These are phyloP conservation scores for Lippia alba DNA, from an alignment of 305 asterid species.

Conservation along the genomic window DNA sequence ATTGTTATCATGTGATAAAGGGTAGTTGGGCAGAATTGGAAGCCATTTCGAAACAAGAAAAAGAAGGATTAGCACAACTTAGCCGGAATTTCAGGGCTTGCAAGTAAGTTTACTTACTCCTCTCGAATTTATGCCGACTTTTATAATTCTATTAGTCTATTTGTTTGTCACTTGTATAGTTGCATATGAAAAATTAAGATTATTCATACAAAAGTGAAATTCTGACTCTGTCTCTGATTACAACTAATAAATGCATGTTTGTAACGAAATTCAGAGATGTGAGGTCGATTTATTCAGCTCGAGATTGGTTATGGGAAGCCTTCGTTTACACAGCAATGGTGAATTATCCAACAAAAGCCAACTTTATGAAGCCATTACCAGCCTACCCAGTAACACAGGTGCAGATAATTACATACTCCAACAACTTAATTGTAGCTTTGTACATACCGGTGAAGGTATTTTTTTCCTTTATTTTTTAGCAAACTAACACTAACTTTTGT, in stretches of 20 bases:
- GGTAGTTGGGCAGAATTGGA: constrained; percentile 73
- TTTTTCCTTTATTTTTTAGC: neutral
- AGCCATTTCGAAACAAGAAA: constrained; percentile 39
- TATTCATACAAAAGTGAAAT: no score
- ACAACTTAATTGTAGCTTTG: no score
- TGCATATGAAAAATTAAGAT: no score
- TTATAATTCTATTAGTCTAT: no score
- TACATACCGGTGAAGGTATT: no score
- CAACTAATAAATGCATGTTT: neutral
- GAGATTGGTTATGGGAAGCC: constrained; percentile 74
- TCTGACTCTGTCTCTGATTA: no score
- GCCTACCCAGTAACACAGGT: constrained; percentile 81
- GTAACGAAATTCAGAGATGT: constrained; percentile 47
- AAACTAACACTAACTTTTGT: neutral
- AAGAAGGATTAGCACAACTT: constrained; percentile 49
- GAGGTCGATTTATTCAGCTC: constrained; percentile 50
- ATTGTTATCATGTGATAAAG: constrained; percentile 73
- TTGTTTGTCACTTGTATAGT: no score
- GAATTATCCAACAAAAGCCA: constrained; percentile 72
- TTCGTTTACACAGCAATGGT: constrained; percentile 75
- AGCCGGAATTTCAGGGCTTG: constrained; percentile 68
- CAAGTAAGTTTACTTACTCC: constrained; percentile 54
- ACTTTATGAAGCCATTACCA: constrained; percentile 74
- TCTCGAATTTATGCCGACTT: no score
- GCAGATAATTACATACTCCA: neutral